Conservation (phyloP, 2,329 filamentous ascomycete species). For the Sporothrix humicola region DNA sequence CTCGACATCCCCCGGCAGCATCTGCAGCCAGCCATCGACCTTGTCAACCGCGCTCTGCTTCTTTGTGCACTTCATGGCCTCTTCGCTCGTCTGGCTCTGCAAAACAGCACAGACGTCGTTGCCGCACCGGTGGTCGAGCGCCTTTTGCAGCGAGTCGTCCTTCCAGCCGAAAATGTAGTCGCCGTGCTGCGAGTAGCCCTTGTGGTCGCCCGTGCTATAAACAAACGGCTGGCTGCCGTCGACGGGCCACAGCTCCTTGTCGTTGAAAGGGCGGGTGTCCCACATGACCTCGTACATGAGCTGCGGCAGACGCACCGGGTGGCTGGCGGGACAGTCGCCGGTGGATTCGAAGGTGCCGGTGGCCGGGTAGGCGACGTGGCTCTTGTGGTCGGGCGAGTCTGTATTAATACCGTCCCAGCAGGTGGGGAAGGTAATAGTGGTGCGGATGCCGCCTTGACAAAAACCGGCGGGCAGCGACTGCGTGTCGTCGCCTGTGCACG, state of each 20-base stretch:
- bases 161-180: conserved; percentile 41
- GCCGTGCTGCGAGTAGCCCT: conserved; percentile 39
- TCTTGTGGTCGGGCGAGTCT: conserved; percentile 52
- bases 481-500: conserved; percentile 44
- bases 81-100: conserved; percentile 37
- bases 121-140: conserved; percentile 38
- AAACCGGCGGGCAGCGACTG: conserved; percentile 47
- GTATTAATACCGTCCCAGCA: conserved; percentile 54
- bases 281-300: conserved; percentile 40
- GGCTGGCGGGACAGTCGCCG: conserved; percentile 38
- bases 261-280: conserved; percentile 44
- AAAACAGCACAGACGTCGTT: conserved; percentile 38
- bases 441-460: conserved; percentile 51
- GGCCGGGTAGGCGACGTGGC: conserved; percentile 34
- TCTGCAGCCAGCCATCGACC: not conserved
- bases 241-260: conserved; percentile 46
- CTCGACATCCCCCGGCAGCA: not conserved
- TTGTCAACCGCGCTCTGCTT: conserved; percentile 33
- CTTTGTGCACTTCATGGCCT: conserved; percentile 39
- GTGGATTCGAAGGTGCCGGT: conserved; percentile 38
- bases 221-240: conserved; percentile 45
- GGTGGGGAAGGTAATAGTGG: conserved; percentile 49
- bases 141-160: conserved; percentile 38
- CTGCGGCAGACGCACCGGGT: conserved; percentile 40
- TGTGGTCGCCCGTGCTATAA: conserved; percentile 39